Conservation (phyloP, 2,329 filamentous ascomycete genomes). For the Exophiala calicioides region DNA sequence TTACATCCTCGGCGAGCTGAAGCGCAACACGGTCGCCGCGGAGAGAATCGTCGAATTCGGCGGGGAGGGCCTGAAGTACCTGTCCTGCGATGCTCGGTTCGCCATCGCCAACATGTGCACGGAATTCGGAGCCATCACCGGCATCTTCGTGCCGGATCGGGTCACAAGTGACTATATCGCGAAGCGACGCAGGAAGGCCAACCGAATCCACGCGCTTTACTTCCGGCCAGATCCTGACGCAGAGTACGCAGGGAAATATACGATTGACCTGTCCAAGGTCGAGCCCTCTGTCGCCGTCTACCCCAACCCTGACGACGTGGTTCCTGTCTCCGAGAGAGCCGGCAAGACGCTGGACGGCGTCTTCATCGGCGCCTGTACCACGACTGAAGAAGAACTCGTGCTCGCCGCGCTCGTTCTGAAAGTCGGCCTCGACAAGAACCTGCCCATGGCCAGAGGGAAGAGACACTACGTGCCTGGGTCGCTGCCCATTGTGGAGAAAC, state of each 20-base stretch:
- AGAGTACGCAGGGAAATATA: conserved; percentile 40
- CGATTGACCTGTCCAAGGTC: conserved; percentile 43
- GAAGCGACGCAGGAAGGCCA: conserved; percentile 35
- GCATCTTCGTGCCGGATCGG: conserved; percentile 45
- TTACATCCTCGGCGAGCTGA: conserved; percentile 46
- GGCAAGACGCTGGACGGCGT: conserved; percentile 43
- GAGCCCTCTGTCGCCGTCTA: conserved; percentile 44
- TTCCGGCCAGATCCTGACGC: conserved; percentile 44
- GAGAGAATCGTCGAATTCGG: conserved; percentile 50
- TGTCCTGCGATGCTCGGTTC: conserved; percentile 49
- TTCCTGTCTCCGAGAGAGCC: conserved; percentile 40
- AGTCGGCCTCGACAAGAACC: conserved; percentile 39
- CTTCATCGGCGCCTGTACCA: conserved; percentile 53
- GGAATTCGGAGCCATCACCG: conserved; percentile 49
- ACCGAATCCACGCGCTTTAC: conserved; percentile 41
- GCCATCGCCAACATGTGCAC: conserved; percentile 53
- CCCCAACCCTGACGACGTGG: conserved; percentile 48
- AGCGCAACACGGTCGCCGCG: conserved; percentile 49
- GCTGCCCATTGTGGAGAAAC: conserved; percentile 40
- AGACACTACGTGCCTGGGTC: conserved; percentile 47
- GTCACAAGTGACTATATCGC: conserved; percentile 41
- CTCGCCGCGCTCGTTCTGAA: conserved; percentile 46
- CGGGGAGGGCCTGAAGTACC: conserved; percentile 42
- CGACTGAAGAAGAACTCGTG: conserved; percentile 49
- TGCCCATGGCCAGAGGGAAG: conserved; percentile 38